A percentile compares a stretch with the other conserved stretches of the same genome.
These are phyloP conservation scores for Physcomitrellopsis africana DNA, from an alignment of 225 moss, liverwort and hornwort species.

Conservation along the genomic window DNA sequence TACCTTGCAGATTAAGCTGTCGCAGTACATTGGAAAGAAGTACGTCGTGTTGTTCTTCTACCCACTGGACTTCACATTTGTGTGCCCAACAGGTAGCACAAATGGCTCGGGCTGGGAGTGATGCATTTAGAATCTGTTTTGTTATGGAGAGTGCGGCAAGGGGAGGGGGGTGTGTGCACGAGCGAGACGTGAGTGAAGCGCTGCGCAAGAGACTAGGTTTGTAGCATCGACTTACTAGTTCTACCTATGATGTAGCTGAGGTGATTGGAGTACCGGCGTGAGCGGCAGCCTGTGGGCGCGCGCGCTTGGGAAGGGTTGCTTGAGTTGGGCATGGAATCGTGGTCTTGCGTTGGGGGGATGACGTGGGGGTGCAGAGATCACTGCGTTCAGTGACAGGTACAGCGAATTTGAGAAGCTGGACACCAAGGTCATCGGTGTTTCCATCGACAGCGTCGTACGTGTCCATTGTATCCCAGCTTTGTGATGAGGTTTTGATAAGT, in stretches of 20 bases:
- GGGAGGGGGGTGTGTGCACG: too few species aligned
- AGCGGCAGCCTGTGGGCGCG: too few species aligned
- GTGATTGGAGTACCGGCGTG: too few species aligned
- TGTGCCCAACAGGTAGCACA: conserved; percentile 75
- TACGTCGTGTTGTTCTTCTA: conserved; percentile 98
- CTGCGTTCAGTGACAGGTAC: conserved; percentile 94
- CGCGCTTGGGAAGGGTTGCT: background rate
- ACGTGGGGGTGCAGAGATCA: conserved; percentile 68
- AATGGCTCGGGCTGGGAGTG: background rate
- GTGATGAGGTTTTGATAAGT: too few species aligned
- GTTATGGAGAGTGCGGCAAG: too few species aligned
- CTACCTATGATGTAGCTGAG: too few species aligned
- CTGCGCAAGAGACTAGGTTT: too few species aligned
- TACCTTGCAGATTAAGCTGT: conserved; percentile 80
- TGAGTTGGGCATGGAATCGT: background rate
- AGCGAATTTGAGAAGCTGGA: conserved; percentile 84
- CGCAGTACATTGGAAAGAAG: conserved; percentile 94
- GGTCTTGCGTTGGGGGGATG: conserved; percentile 15
- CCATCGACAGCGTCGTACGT: too few species aligned
- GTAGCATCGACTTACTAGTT: too few species aligned
- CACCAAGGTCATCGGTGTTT: conserved; percentile 88
- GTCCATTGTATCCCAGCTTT: too few species aligned
- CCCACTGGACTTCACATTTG: conserved; percentile 97
- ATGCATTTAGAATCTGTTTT: background rate
- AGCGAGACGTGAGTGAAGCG: too few species aligned